Percentiles rank a stretch among this genome's conserved stretches.
Conservation (phyloP, 345 rosid genomes). For the Acer negundo region DNA sequence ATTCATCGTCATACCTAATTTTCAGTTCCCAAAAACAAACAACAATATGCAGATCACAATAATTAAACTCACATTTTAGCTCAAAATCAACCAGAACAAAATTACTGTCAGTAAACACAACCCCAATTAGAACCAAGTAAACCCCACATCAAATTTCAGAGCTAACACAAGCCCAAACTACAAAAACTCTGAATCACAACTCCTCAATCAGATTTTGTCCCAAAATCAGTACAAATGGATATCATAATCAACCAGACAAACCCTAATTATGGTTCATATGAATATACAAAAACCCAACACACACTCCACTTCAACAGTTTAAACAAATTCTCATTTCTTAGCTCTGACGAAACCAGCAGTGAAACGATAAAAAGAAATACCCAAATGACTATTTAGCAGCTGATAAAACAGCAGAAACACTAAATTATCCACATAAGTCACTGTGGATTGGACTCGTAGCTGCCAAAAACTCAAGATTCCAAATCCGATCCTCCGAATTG, state of each 20-base stretch:
- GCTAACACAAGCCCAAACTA: background rate
- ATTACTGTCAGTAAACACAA: background rate
- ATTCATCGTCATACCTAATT: constrained; percentile 33
- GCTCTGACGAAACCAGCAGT: background rate
- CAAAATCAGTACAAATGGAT: background rate
- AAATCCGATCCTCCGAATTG: background rate
- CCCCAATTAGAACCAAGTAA: background rate
- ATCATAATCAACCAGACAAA: background rate
- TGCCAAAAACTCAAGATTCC: background rate
- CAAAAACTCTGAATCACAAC: background rate
- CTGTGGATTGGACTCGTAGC: background rate
- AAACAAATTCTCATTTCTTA: background rate
- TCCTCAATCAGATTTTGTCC: background rate
- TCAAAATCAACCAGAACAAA: constrained; percentile 2
- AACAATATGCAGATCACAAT: constrained; percentile 18
- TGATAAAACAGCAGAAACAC: background rate
- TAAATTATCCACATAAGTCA: background rate
- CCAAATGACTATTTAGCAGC: background rate
- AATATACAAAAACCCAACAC: background rate
- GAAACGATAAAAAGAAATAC: background rate
- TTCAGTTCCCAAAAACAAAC: constrained; percentile 1
- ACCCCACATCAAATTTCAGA: background rate
- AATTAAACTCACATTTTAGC: background rate
- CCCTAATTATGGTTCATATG: constrained; percentile 1
- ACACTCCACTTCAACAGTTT: constrained; percentile 1